Evolutionary conservation across 2,329 filamentous ascomycete genomes (phyloP).

Genomic region (Dryadomyces sulphureus): DNA sequence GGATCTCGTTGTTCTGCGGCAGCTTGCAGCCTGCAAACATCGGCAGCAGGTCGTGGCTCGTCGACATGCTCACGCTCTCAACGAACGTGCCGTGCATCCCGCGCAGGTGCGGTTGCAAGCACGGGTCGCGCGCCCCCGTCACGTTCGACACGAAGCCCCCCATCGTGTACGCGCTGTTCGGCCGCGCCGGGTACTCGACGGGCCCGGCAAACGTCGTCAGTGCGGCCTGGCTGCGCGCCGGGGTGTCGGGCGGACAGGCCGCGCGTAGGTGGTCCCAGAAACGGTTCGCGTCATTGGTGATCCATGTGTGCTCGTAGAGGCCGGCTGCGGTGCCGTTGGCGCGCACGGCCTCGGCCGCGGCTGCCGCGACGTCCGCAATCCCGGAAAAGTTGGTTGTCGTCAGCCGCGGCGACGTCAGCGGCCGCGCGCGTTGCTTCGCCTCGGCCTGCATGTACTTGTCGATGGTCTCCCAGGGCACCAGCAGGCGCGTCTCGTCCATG

Average conservation of each 20-base stretch:
- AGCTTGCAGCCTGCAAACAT: constrained; percentile 45
- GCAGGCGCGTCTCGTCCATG: constrained; percentile 45
- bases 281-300: constrained; percentile 23
- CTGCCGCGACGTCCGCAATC: constrained; percentile 20
- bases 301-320: constrained; percentile 35
- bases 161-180: constrained; percentile 15
- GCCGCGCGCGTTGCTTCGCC: constrained; percentile 21
- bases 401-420: constrained; percentile 24
- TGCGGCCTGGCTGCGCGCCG: constrained; percentile 22
- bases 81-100: constrained; percentile 37
- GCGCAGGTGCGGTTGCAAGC: constrained; percentile 32
- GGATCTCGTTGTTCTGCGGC: constrained; percentile 43
- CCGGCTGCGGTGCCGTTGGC: no score
- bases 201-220: constrained; percentile 20
- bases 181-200: constrained; percentile 4
- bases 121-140: constrained; percentile 37
- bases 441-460: constrained; percentile 34
- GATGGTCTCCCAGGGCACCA: constrained; percentile 43
- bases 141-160: constrained; percentile 39
- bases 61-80: constrained; percentile 31
- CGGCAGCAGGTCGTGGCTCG: constrained; percentile 36
- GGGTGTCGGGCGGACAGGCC: constrained; percentile 41
- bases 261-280: constrained; percentile 46
- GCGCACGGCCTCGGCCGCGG: constrained; percentile 11
- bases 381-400: constrained; percentile 29